Evolutionary conservation across 2,329 filamentous ascomycete genomes (phyloP), one percentile per base, ranked within the genome.

Genomic region (Thelonectria blattea): DNA sequence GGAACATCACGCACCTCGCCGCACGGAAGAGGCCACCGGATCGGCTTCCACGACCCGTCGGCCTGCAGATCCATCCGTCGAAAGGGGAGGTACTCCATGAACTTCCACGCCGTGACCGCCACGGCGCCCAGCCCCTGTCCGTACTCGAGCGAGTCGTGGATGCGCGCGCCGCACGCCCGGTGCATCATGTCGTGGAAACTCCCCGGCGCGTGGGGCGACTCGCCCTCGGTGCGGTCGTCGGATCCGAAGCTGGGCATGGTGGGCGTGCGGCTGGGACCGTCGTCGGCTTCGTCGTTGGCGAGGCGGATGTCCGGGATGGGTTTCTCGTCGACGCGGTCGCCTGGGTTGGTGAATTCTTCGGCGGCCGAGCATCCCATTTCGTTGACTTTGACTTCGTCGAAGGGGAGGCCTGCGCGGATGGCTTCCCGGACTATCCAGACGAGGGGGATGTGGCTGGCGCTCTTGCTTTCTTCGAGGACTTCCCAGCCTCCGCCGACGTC

Each of bases 31-130:
- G 91, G 91, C 90, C 91, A 94, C 9, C 87, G 82, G 65, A 95
- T 94, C 0, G 90, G 88, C 73, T 87, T 88, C 91, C 92, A 95
- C 0, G 85, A 86, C 0, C 90, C 90, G 63, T 93, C 89, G 0
- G 79, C 61, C 62, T 87, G 86, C 8, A 94, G 78, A 67, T 94
- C 91, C 89, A 95, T 93, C 22, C 91, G 82, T 1, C 90, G 84
- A 76, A 94, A 93, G 0, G 91, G 91, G 22, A 94, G 79, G 72
- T 90, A 93, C 70, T 94, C 91, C 91, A 94, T 91, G 20, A 91
- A 73, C 37, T 87, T 90, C 91, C 91, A 94, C 2, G 82, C 83
- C 0, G 89, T 66, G 0, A 92, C 89, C 0, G 87, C 84, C 4
- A 78, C 56, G 22, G 65, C 62, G 0, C 81, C 73, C 4, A 90